These are phyloP conservation scores for Xylaria venustula DNA, from an alignment of 495 filamentous ascomycete genomes.

Conservation along the genomic window DNA sequence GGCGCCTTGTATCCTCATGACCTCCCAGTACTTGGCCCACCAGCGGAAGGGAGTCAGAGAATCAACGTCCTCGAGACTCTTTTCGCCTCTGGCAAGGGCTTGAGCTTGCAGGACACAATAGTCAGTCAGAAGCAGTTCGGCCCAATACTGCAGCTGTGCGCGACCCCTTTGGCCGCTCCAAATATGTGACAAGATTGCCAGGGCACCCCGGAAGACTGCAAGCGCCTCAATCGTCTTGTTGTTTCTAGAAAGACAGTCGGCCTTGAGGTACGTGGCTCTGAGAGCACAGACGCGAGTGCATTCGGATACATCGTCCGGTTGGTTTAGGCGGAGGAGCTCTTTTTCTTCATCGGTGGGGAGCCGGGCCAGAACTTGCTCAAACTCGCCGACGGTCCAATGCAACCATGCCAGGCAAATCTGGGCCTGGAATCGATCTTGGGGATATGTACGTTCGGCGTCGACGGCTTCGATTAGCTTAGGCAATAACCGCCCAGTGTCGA, in stretches of 20 bases:
- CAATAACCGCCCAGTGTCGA: conserved; percentile 51
- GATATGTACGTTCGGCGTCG: conserved; percentile 54
- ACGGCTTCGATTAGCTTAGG: conserved; percentile 67
- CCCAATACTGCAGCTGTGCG: conserved; percentile 70
- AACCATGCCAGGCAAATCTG: conserved; percentile 80
- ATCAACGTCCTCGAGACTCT: conserved; percentile 43
- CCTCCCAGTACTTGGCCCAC: conserved; percentile 61
- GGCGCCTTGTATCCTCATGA: conserved; percentile 31
- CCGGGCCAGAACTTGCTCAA: conserved; percentile 55
- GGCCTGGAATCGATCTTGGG: conserved; percentile 75
- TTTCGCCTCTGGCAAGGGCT: conserved; percentile 46
- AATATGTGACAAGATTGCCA: conserved; percentile 56
- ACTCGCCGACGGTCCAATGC: conserved; percentile 72
- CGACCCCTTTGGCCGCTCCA: conserved; percentile 41
- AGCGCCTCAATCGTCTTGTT: conserved; percentile 56
- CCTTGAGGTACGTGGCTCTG: conserved; percentile 74
- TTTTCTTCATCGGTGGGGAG: conserved; percentile 62
- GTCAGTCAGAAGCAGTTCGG: conserved; percentile 70
- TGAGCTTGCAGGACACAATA: conserved; percentile 65
- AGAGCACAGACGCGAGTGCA: conserved; percentile 81
- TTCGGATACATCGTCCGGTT: conserved; percentile 50
- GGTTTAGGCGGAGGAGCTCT: conserved; percentile 50
- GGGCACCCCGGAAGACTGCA: conserved; percentile 59
- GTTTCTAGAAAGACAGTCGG: conserved; percentile 62
- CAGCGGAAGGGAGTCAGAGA: conserved; percentile 58